A percentile compares a stretch with the other conserved stretches of the same genome.
phyloP scores from a whole-genome alignment of 495 filamentous ascomycete species.

The Acidomyces sp. region DNA sequence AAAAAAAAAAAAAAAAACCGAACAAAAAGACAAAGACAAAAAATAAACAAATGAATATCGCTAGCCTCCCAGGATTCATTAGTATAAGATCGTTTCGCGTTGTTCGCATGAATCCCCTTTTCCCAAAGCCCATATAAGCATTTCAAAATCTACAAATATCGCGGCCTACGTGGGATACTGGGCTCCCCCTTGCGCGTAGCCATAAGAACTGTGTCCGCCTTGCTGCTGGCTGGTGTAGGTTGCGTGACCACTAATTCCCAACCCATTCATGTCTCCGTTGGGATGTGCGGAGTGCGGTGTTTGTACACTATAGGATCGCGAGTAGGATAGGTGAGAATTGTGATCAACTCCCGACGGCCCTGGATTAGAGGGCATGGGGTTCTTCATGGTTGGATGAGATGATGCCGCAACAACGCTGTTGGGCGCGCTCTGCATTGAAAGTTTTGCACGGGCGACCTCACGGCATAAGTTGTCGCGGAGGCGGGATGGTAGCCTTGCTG shows the following conservation, averaged over 20 bases:
- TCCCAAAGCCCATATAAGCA: too few relatives aligned
- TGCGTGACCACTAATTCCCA: conserved; percentile 7
- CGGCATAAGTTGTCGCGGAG: conserved; percentile 4
- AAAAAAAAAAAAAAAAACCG: too few relatives aligned
- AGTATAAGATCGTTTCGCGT: too few relatives aligned
- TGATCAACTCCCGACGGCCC: neutral
- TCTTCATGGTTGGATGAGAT: conserved; percentile 6
- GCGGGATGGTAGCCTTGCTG: conserved; percentile 1
- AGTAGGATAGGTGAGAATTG: neutral
- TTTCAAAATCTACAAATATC: too few relatives aligned
- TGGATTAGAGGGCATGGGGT: neutral
- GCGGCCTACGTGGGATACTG: too few relatives aligned
- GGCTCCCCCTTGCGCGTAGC: too few relatives aligned
- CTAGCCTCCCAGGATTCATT: too few relatives aligned
- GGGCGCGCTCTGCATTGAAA: conserved; percentile 8
- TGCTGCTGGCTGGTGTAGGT: conserved; percentile 3
- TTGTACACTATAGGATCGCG: conserved; percentile 5
- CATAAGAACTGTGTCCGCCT: conserved; percentile 4
- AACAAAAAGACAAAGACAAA: too few relatives aligned
- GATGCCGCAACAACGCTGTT: conserved; percentile 3
- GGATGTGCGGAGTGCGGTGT: conserved; percentile 2
- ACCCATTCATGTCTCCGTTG: conserved; percentile 8
- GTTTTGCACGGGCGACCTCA: conserved; percentile 10
- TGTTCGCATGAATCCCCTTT: too few relatives aligned
- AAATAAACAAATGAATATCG: too few relatives aligned